phyloP scores from a whole-genome alignment of 225 moss, liverwort and hornwort species.

The Sphagnum contortum region DNA sequence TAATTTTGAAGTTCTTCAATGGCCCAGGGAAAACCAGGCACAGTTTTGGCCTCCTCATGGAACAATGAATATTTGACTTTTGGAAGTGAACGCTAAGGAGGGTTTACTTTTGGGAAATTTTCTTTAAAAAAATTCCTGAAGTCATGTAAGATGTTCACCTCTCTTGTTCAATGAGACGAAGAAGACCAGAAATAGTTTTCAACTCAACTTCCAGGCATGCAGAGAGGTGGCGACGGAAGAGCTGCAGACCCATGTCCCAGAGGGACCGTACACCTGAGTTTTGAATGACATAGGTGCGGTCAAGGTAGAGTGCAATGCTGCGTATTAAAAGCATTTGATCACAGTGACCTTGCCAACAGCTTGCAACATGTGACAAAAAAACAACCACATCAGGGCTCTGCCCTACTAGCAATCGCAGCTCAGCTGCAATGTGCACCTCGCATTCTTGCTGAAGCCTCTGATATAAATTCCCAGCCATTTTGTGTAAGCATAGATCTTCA shows the following conservation, averaged over 20 bases:
- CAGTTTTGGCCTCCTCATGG: too few species aligned
- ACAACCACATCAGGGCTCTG: conserved; percentile 97
- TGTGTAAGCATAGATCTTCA: conserved; percentile 96
- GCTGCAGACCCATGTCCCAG: conserved; percentile 98
- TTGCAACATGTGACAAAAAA: conserved; percentile 90
- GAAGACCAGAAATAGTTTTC: conserved; percentile 86
- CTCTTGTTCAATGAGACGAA: conserved; percentile 96
- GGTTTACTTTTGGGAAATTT: too few species aligned
- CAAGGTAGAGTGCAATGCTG: conserved; percentile 93
- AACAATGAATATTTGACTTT: too few species aligned
- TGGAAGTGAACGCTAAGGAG: too few species aligned
- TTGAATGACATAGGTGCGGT: conserved; percentile 97
- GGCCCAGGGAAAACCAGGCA: too few species aligned
- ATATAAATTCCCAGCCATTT: conserved; percentile 96
- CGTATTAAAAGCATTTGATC: conserved; percentile 99
- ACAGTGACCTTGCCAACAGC: conserved; percentile 99
- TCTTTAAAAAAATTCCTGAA: too few species aligned
- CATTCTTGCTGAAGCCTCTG: conserved; percentile 93
- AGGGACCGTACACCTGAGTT: conserved; percentile 92
- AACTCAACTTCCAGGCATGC: conserved; percentile 96
- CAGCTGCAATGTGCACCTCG: conserved; percentile 72
- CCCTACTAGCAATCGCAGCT: conserved; percentile 70
- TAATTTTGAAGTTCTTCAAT: too few species aligned
- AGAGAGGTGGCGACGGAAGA: conserved; percentile 91
- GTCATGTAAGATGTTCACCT: conserved; percentile 31